These are phyloP conservation scores for Alternaria sp. DNA, from an alignment of 2,329 filamentous ascomycete genomes.

Conservation along the genomic window DNA sequence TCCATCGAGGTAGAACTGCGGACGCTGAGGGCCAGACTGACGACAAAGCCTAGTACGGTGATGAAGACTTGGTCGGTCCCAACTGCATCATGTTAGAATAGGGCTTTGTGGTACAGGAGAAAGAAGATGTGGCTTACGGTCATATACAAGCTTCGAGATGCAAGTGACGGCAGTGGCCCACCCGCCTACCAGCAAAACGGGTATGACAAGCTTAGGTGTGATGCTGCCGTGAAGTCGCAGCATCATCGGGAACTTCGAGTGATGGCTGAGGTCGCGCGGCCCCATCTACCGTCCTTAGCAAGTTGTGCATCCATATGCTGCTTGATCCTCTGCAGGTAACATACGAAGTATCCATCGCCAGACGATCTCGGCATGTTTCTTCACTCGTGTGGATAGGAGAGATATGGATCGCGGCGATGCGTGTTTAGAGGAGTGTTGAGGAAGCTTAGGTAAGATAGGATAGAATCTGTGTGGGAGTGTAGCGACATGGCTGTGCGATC, in stretches of 20 bases:
- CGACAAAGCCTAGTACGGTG: slow-evolving; percentile 80
- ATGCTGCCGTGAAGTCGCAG: slow-evolving; percentile 77
- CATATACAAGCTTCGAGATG: slow-evolving; percentile 49
- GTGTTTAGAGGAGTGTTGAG: neutral
- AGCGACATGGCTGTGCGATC: neutral
- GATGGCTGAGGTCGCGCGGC: slow-evolving; percentile 71
- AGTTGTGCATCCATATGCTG: neutral
- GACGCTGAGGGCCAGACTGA: slow-evolving; percentile 76
- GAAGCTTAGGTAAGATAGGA: neutral
- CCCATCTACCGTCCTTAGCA: slow-evolving; percentile 47
- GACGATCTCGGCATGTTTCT: neutral
- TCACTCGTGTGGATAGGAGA: neutral
- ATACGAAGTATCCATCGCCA: neutral
- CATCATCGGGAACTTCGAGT: slow-evolving; percentile 78
- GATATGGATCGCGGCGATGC: too few species aligned
- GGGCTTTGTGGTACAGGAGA: neutral
- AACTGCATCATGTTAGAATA: slow-evolving; percentile 42
- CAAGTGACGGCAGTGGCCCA: slow-evolving; percentile 72
- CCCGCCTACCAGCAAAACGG: slow-evolving; percentile 64
- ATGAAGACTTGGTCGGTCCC: slow-evolving; percentile 70
- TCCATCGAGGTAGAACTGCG: slow-evolving; percentile 79
- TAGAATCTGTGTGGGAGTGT: neutral
- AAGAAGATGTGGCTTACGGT: slow-evolving; percentile 21
- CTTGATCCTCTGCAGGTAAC: neutral
- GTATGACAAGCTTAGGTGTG: slow-evolving; percentile 74